Conservation (phyloP, 2,329 filamentous ascomycete genomes). For the Verticillium isaacii region DNA sequence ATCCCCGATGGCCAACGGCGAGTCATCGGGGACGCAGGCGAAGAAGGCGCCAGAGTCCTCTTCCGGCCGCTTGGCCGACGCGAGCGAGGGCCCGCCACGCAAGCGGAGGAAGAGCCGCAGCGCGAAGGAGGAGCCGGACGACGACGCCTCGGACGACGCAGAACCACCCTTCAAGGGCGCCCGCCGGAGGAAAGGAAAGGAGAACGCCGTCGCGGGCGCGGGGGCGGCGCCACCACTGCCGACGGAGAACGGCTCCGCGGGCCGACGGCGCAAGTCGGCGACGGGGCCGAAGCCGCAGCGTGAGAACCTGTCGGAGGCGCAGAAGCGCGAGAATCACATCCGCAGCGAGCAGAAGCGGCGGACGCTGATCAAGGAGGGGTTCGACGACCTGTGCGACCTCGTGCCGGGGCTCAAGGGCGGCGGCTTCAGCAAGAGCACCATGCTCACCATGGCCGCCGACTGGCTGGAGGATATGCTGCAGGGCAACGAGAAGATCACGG, state of each 20-base stretch:
- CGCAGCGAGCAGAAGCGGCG: conserved; percentile 82
- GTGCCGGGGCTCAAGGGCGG: conserved; percentile 71
- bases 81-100: conserved; percentile 34
- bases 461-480: conserved; percentile 70
- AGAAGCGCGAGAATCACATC: conserved; percentile 84
- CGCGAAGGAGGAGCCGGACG: conserved; percentile 32
- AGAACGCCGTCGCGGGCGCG: conserved; percentile 29
- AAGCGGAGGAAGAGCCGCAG: conserved; percentile 53
- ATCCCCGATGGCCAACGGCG: conserved; percentile 40
- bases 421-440: conserved; percentile 78
- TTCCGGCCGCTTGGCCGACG: conserved; percentile 25
- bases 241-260: conserved; percentile 27
- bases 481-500: conserved; percentile 59
- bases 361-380: conserved; percentile 76
- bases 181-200: conserved; percentile 45
- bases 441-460: conserved; percentile 69
- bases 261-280: conserved; percentile 47
- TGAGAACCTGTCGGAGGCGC: conserved; percentile 74
- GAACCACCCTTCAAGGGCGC: conserved; percentile 29
- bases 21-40: conserved; percentile 14
- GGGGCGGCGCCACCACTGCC: conserved; percentile 6
- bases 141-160: conserved; percentile 38
- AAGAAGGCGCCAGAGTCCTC: background rate
- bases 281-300: conserved; percentile 42
- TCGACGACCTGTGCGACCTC: conserved; percentile 71